These are phyloP conservation scores for Cruciata laevipes DNA, from an alignment of 257 asterid species.

Conservation along the genomic window DNA sequence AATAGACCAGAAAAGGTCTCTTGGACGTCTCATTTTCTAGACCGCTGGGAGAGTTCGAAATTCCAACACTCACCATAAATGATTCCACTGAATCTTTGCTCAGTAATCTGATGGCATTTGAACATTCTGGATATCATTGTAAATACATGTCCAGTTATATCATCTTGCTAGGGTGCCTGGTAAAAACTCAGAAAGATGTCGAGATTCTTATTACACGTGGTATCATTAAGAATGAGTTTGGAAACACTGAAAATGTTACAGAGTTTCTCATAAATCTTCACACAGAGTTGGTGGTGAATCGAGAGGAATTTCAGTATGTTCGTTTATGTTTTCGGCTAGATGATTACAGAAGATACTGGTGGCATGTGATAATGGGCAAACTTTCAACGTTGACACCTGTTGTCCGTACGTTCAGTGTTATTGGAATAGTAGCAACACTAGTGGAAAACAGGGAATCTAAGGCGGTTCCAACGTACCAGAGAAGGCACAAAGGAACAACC, in stretches of 20 bases:
- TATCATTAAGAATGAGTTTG: conserved; percentile 15
- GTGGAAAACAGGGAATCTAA: too few species aligned
- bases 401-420: too few species aligned
- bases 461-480: too few species aligned
- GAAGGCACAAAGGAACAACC: too few species aligned
- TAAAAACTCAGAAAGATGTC: conserved; percentile 22
- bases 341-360: conserved; percentile 14
- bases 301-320: conserved; percentile 18
- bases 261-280: conserved; percentile 25
- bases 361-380: not conserved
- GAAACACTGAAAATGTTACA: conserved; percentile 13
- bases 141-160: conserved; percentile 23
- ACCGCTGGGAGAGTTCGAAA: conserved; percentile 7
- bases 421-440: too few species aligned
- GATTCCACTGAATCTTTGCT: conserved; percentile 24
- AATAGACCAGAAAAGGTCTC: conserved; percentile 2
- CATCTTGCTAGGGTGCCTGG: conserved; percentile 24
- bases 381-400: too few species aligned
- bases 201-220: conserved; percentile 10
- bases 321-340: conserved; percentile 11
- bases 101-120: conserved; percentile 6
- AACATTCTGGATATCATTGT: conserved; percentile 14
- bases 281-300: not conserved
- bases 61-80: conserved; percentile 16
- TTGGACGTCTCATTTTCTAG: conserved; percentile 16